These are phyloP conservation scores for Solanum hybrid DNA, from an alignment of 305 asterid species.

Conservation along the genomic window DNA sequence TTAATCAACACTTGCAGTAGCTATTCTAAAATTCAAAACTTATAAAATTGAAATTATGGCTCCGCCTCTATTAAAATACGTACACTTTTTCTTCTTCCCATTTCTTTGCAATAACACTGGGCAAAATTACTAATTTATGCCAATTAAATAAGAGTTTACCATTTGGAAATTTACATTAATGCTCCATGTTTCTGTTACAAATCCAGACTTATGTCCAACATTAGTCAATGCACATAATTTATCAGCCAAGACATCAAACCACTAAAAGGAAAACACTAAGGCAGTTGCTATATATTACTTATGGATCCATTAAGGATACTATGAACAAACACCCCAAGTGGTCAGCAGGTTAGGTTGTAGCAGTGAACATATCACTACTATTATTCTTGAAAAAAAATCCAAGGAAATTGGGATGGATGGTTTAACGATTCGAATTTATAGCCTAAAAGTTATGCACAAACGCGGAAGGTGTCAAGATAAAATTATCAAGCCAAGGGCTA, in stretches of 20 bases:
- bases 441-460: constrained; percentile 12
- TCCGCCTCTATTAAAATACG: not conserved
- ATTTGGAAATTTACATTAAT: not conserved
- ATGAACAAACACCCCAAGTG: not conserved
- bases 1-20: no score
- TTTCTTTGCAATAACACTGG: not conserved
- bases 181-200: not conserved
- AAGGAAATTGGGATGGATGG: not conserved
- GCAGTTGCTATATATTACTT: not conserved
- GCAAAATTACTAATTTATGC: not conserved
- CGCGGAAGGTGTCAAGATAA: constrained; percentile 15
- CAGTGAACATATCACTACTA: not conserved
- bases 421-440: not conserved
- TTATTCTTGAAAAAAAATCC: not conserved
- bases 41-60: not conserved
- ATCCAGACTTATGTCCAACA: not conserved
- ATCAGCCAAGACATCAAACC: not conserved
- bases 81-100: not conserved
- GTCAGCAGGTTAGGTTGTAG: not conserved
- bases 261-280: not conserved
- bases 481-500: constrained; percentile 62
- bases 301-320: not conserved
- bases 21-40: not conserved
- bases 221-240: not conserved
- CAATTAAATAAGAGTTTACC: not conserved